These are phyloP conservation scores for Wallacemonas sp. DNA, from an alignment of 208 protist genomes.

Conservation along the genomic window DNA sequence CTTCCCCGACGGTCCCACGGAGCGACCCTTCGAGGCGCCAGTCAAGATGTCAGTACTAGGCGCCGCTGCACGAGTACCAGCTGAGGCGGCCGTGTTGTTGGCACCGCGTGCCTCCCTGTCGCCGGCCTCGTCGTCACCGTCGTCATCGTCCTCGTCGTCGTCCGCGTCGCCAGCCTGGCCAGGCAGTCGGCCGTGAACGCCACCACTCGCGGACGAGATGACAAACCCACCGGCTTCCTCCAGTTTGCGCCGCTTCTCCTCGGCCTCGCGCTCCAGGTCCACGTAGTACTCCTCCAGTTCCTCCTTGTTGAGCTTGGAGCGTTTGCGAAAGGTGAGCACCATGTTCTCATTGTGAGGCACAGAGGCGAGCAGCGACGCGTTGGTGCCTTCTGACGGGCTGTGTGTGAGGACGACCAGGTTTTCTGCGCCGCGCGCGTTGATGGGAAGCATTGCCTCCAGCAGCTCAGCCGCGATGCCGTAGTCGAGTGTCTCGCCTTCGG, in stretches of 20 bases:
- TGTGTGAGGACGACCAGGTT: constrained; percentile 74
- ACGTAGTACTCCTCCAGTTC: constrained; percentile 90
- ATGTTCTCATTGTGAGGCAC: constrained; percentile 39
- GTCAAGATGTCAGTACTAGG: background rate
- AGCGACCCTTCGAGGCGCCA: too few relatives aligned
- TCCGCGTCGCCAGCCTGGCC: constrained; percentile 29
- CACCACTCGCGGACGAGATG: constrained; percentile 12
- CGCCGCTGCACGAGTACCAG: background rate
- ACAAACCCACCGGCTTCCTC: constrained; percentile 37
- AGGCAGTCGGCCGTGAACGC: constrained; percentile 16
- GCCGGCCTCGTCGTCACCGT: constrained; percentile 29
- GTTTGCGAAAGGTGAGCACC: constrained; percentile 38
- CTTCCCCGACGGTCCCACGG: too few relatives aligned
- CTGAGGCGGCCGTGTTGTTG: too few relatives aligned
- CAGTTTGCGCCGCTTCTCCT: constrained; percentile 45
- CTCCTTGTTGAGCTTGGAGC: constrained; percentile 66
- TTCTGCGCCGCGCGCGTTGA: constrained; percentile 35
- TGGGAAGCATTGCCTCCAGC: constrained; percentile 43
- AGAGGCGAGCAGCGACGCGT: constrained; percentile 43
- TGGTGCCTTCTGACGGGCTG: constrained; percentile 47
- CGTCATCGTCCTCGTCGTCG: constrained; percentile 33
- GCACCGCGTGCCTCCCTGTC: too few relatives aligned
- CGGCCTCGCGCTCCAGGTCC: constrained; percentile 55
- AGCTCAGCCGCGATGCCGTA: constrained; percentile 78
- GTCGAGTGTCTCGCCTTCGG: constrained; percentile 75